Evolutionary conservation across 2,329 filamentous ascomycete species (phyloP).

Genomic region (Cylindrodendrum hubeiense): DNA sequence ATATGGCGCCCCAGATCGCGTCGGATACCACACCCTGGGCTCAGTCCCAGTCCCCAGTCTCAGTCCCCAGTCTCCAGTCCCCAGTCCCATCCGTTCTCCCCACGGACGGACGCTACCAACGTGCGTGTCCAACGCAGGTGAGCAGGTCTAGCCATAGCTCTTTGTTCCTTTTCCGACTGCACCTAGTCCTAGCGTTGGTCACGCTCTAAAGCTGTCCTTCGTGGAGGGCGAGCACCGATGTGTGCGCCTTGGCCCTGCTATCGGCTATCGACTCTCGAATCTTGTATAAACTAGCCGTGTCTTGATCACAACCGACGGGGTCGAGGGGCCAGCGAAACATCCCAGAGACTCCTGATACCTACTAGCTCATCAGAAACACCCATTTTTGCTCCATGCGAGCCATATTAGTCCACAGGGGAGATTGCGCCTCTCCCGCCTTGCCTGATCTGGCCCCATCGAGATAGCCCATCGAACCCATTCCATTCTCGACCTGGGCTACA

Average conservation of each 20-base stretch:
- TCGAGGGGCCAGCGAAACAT: conserved; percentile 39
- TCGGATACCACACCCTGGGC: neutral
- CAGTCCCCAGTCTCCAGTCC: too few species aligned
- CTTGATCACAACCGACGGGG: conserved; percentile 34
- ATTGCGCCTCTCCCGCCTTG: conserved; percentile 45
- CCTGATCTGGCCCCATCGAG: conserved; percentile 42
- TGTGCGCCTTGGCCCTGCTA: neutral
- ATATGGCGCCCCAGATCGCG: neutral
- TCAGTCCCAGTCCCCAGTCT: too few species aligned
- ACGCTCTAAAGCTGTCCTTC: conserved; percentile 6
- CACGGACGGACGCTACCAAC: conserved; percentile 22
- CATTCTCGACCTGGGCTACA: conserved; percentile 48
- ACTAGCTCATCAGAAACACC: conserved; percentile 38
- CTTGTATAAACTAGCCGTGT: conserved; percentile 33
- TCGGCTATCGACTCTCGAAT: neutral
- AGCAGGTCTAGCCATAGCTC: conserved; percentile 20
- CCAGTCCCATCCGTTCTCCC: conserved; percentile 6
- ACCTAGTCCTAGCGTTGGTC: conserved; percentile 17
- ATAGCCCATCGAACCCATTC: conserved; percentile 44
- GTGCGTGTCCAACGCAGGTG: conserved; percentile 19
- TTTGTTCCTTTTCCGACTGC: conserved; percentile 32
- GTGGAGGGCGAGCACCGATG: neutral
- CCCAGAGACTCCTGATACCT: conserved; percentile 36
- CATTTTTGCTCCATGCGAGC: conserved; percentile 38
- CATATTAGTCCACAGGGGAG: conserved; percentile 41